phyloP scores from a whole-genome alignment of 148 eudicot genomes.

The Linanthus parryae region DNA sequence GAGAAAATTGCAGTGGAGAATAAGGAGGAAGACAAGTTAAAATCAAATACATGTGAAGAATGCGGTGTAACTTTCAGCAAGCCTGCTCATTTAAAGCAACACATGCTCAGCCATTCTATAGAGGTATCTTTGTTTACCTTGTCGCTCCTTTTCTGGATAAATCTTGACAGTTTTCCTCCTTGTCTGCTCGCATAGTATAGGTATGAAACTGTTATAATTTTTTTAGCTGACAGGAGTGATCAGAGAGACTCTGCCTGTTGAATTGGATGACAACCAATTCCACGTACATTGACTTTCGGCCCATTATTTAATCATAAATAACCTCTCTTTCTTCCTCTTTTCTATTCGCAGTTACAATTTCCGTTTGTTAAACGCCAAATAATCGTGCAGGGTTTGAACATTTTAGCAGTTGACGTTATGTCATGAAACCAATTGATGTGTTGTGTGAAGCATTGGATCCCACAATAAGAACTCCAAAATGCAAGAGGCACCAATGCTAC shows the following conservation, averaged over 20 bases:
- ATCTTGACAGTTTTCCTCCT: too few species aligned
- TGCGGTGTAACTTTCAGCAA: conserved; percentile 67
- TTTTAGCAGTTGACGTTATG: conserved; percentile 16
- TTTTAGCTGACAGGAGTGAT: too few species aligned
- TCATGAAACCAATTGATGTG: conserved; percentile 17
- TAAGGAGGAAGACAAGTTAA: conserved; percentile 20
- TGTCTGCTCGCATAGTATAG: too few species aligned
- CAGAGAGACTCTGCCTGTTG: too few species aligned
- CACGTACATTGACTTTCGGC: too few species aligned
- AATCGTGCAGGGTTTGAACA: conserved; percentile 25
- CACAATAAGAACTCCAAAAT: conserved; percentile 93
- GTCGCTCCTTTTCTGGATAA: too few species aligned
- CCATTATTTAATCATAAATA: too few species aligned
- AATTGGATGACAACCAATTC: too few species aligned
- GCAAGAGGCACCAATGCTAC: conserved; percentile 65
- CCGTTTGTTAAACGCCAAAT: conserved; percentile 6
- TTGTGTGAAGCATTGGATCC: conserved; percentile 99
- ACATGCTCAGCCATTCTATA: conserved; percentile 74
- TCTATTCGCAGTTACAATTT: too few species aligned
- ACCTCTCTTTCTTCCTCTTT: too few species aligned
- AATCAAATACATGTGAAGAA: conserved; percentile 52
- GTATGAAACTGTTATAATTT: too few species aligned
- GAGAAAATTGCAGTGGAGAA: conserved; percentile 11
- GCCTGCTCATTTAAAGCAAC: conserved; percentile 92
- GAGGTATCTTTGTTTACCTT: conserved; percentile 69